These are phyloP conservation scores for Digitaria exilis DNA, from an alignment of 202 grass and related monocot genomes.

Conservation along the genomic window DNA sequence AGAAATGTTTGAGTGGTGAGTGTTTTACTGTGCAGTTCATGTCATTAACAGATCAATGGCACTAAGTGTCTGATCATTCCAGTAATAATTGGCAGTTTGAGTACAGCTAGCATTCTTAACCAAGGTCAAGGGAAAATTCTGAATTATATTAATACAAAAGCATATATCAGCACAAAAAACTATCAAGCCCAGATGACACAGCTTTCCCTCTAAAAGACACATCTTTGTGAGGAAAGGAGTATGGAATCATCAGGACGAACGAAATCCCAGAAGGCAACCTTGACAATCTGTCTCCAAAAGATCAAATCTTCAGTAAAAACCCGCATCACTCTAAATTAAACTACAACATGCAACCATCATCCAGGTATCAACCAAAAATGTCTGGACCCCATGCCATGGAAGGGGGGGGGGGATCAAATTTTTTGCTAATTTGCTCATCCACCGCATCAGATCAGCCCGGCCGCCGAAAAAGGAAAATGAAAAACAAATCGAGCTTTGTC, in stretches of 20 bases:
- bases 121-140: neutral
- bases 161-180: neutral
- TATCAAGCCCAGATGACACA: neutral
- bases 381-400: neutral
- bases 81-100: neutral
- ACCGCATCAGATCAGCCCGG: conserved; percentile 33
- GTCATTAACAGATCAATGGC: neutral
- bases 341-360: neutral
- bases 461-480: neutral
- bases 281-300: neutral
- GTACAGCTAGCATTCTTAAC: neutral
- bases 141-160: neutral
- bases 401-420: neutral
- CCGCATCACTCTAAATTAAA: neutral
- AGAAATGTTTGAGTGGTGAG: neutral
- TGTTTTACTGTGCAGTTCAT: neutral
- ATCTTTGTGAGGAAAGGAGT: neutral
- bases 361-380: neutral
- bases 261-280: neutral
- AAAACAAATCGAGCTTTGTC: conserved; percentile 16
- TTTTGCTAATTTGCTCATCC: neutral
- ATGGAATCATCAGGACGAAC: no score
- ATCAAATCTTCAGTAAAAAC: conserved; percentile 12
- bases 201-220: neutral
- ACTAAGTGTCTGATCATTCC: neutral